Conservation (phyloP, 1,284 basidiomycete genomes). For the Ustilago nuda region DNA sequence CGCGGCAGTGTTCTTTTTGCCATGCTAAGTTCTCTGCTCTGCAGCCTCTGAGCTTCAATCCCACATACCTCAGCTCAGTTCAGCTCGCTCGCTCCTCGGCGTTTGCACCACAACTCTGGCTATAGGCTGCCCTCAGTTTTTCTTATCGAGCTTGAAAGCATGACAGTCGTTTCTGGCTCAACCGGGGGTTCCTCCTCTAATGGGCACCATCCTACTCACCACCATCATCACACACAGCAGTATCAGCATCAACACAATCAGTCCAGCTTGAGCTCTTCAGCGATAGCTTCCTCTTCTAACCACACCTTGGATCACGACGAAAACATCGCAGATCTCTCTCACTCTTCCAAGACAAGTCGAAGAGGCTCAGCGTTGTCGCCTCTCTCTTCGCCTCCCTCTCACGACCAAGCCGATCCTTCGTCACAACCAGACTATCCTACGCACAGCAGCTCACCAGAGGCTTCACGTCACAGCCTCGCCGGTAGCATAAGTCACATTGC, state of each 20-base stretch:
- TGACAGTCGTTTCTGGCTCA: conserved; percentile 12
- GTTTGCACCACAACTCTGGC: not conserved
- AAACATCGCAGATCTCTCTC: not conserved
- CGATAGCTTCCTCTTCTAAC: conserved; percentile 29
- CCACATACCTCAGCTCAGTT: not conserved
- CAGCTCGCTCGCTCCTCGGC: not conserved
- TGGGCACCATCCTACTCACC: conserved; percentile 2
- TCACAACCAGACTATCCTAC: conserved; percentile 16
- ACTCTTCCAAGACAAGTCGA: conserved; percentile 9
- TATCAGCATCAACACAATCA: conserved; percentile 1
- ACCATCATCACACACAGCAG: conserved; percentile 8
- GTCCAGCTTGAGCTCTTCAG: conserved; percentile 3
- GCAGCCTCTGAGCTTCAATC: conserved; percentile 26
- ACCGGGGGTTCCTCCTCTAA: not conserved
- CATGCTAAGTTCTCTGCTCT: conserved; percentile 23
- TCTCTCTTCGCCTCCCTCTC: conserved; percentile 31
- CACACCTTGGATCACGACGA: conserved; percentile 22
- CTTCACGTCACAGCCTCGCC: conserved; percentile 6
- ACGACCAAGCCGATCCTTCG: conserved; percentile 10
- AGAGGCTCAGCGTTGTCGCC: conserved; percentile 22
- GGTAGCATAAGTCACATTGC: not conserved
- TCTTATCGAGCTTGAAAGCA: not conserved
- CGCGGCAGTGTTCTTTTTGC: conserved; percentile 3
- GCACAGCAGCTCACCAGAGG: conserved; percentile 2
- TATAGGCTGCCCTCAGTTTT: not conserved